A percentile compares a stretch with the other conserved stretches of the same genome.
phyloP scores from a whole-genome alignment of 2,329 filamentous ascomycete species.

The Cladosporium sp. region DNA sequence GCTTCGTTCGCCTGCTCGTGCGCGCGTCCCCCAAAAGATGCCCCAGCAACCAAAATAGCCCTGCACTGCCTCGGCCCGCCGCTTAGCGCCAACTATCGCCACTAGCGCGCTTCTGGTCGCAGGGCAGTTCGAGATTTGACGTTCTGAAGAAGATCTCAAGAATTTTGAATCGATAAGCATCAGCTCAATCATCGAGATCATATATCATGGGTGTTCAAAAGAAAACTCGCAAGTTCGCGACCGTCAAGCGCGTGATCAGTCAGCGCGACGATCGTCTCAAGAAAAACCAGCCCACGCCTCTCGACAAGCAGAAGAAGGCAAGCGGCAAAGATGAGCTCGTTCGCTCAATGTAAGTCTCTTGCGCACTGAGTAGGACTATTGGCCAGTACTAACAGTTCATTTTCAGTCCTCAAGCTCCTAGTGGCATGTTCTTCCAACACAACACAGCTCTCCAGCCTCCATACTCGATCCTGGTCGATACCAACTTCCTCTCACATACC shows the following conservation, averaged over 20 bases:
- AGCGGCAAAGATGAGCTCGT: conserved; percentile 58
- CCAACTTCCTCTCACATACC: conserved; percentile 87
- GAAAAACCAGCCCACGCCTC: conserved; percentile 69
- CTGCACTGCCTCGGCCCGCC: not conserved
- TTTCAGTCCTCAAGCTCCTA: conserved; percentile 30
- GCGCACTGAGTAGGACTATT: too few relatives aligned
- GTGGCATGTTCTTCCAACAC: conserved; percentile 78
- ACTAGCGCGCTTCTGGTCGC: not conserved
- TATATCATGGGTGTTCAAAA: conserved; percentile 78
- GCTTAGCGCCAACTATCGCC: not conserved
- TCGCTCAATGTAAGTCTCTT: conserved; percentile 59
- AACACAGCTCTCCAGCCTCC: conserved; percentile 83
- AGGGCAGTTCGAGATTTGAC: not conserved
- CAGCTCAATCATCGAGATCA: not conserved
- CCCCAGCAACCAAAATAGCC: not conserved
- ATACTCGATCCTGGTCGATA: conserved; percentile 76
- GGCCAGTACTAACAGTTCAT: not conserved
- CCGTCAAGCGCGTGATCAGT: conserved; percentile 78
- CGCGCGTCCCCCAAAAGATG: not conserved
- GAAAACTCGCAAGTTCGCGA: conserved; percentile 85
- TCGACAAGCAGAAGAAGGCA: conserved; percentile 52
- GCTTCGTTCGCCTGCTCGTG: not conserved
- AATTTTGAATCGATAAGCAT: not conserved
- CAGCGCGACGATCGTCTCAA: conserved; percentile 77
- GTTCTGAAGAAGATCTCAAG: not conserved